Conservation (phyloP, 2,329 filamentous ascomycete genomes). For the Cladosporium cucumerinum region DNA sequence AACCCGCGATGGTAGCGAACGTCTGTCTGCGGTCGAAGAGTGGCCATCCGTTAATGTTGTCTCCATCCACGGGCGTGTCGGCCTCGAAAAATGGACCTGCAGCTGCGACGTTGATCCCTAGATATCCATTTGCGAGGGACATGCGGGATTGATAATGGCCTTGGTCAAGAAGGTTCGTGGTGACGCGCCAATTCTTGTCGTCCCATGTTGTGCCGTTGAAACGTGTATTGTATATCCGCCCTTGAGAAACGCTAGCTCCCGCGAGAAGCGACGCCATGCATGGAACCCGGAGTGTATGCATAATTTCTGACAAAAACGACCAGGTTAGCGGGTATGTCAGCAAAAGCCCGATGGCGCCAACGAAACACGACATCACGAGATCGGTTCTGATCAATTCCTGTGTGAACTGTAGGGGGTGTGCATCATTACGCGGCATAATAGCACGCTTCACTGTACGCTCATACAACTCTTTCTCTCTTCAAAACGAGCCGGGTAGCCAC, state of each 20-base stretch:
- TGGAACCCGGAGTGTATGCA: neutral
- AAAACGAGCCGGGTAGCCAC: neutral
- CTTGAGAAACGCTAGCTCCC: constrained; percentile 7
- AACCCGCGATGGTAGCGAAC: constrained; percentile 66
- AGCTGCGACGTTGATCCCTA: constrained; percentile 62
- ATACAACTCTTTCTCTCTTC: neutral
- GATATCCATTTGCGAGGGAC: constrained; percentile 61
- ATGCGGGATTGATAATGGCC: constrained; percentile 60
- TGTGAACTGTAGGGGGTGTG: neutral
- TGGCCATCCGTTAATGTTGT: constrained; percentile 62
- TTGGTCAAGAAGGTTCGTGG: constrained; percentile 52
- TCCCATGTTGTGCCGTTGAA: constrained; percentile 58
- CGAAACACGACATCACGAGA: neutral
- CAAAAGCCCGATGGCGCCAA: neutral
- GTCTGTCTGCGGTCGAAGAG: constrained; percentile 61
- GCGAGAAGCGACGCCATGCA: neutral
- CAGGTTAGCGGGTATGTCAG: neutral
- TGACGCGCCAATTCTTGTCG: constrained; percentile 55
- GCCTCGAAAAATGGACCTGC: constrained; percentile 62
- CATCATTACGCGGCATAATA: neutral
- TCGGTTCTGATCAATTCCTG: neutral
- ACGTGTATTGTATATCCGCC: constrained; percentile 44
- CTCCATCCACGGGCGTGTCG: constrained; percentile 53
- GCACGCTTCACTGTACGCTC: neutral
- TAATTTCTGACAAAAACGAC: neutral